Base-by-base conservation (phyloP, 352 stramenopile species). In the Salisapilia sapeloensis region DNA sequence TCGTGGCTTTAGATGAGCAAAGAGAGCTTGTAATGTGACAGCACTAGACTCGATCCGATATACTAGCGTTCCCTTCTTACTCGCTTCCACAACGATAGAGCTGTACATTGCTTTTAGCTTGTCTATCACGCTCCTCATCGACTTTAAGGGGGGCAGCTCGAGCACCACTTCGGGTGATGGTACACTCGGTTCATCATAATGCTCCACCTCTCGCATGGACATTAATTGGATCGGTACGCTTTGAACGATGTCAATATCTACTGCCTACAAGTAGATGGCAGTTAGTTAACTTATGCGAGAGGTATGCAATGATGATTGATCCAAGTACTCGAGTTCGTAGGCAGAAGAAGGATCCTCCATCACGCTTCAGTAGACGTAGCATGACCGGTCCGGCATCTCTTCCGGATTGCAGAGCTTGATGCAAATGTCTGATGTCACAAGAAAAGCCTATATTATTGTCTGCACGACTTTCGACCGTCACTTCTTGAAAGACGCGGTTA, bases 211-310 rank as follows among this genome's bases (percentile, higher is more conserved):
- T 33, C 49, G 75, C 63, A 85, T 82, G 11, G 72, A 53, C 33
- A 89, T 33, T 42, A 89, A 65, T 21, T 78, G 50, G 40, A 89
- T 83, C 14, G 72, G 72, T 25, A 89, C 71, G 37, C 67, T 89
- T 50, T 89, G 72, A 24, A 84, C 59, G 25, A 89, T 85, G 40
- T 89, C 69, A 27, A 89, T 78, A 42, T 89, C 72, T 19, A 89
- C 66, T 0, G 72, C 70, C 55, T 67, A 41, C 24, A 19, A 23
- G 14, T 20, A 9, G 17, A n/a, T 12, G 24, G 24, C 24, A 28
- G 24, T 28, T n/a, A n/a, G 9, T 12, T 12, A n/a, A 29, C 14
- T 27, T 20, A 38, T 14, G 11, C 26, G 4, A 24, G 4, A 6
- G 7, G 31, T 4, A 9, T 24, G 24, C 23, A n/a, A n/a, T 10